Base-by-base conservation (phyloP, 2,329 filamentous ascomycete genomes). In the Paraphaeosphaeria sporulosa region DNA sequence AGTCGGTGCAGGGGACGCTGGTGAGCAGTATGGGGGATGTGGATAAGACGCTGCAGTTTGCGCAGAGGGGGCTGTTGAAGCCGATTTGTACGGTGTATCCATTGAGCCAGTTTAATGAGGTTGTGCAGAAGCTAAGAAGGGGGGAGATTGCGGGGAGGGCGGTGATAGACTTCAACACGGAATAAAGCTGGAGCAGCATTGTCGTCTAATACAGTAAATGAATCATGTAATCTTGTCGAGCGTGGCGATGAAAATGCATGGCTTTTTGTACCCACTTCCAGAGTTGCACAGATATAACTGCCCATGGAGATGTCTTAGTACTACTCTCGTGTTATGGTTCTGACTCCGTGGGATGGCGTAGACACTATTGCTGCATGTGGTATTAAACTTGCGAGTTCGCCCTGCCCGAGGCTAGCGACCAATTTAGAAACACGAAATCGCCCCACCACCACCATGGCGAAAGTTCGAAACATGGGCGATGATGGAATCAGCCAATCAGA, bases 131-230 rank as follows among this genome's bases (percentile, higher is more conserved):
- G 64, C 67, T 86, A 64, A 76, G 76, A 56, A 76, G 75, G 42
- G 84, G 83, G 0, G 77, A 86, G 65, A 79, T 86, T 47, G 82
- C 83, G 8, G 84, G 84, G 1, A 73, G 84, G 19, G 80, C 84
- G 46, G 84, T 86, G 13, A 78, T 86, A 21, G 82, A 85, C 65
- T 86, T 86, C 64, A 84, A 86, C 30, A 63, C 65, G 53, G 72
- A 74, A 46, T 77, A 74, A 60, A 15, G 38, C 15, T n/a, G 36
- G 36, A 38, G 38, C n/a, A 17, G 38, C 12, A 38, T 17, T 38
- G 13, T 6, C 12, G 15, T 40, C 6, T 6, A n/a, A 7, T n/a
- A 1, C 9, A 40, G 17, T 3, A n/a, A n/a, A 19, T n/a, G 17
- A n/a, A 40, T 19, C 4, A n/a, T n/a, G 38, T n/a, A 40, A n/a